Conservation (phyloP, 306 rosid species). For the Ceratonia siliqua region DNA sequence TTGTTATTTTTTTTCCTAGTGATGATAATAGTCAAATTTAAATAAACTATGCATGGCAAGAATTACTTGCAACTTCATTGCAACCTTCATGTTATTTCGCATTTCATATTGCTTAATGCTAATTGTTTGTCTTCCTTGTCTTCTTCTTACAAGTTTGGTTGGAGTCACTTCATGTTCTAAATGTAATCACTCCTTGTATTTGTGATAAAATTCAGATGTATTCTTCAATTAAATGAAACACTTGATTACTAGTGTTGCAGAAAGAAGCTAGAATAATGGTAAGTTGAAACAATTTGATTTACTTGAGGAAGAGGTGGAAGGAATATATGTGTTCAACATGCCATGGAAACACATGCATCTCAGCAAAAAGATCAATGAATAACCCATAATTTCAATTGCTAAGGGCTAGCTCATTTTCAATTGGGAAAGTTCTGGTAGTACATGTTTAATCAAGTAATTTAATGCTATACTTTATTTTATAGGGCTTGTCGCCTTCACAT, state of each 20-base stretch:
- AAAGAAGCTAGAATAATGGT: neutral
- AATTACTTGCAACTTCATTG: neutral
- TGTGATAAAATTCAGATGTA: neutral
- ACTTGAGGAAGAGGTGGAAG: conserved; percentile 3
- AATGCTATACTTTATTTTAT: conserved; percentile 11
- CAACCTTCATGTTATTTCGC: neutral
- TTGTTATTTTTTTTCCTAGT: neutral
- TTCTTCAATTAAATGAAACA: neutral
- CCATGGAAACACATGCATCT: neutral
- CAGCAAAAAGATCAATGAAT: neutral
- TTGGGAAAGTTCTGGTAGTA: neutral
- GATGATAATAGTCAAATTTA: neutral
- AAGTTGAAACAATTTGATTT: conserved; percentile 16
- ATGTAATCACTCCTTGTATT: neutral
- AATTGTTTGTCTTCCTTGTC: neutral
- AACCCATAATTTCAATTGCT: neutral
- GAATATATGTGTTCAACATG: neutral
- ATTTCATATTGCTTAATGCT: neutral
- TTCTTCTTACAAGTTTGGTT: neutral
- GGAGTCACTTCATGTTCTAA: neutral
- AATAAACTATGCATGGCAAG: neutral
- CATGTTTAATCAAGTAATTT: conserved; percentile 8
- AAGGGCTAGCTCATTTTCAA: no score
- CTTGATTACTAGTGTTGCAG: neutral
- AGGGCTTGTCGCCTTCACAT: neutral